Percentiles rank a stretch among this genome's conserved stretches.
These are phyloP conservation scores for Vitis amurensis DNA, from an alignment of 164 flowering plant genomes.

Conservation along the genomic window DNA sequence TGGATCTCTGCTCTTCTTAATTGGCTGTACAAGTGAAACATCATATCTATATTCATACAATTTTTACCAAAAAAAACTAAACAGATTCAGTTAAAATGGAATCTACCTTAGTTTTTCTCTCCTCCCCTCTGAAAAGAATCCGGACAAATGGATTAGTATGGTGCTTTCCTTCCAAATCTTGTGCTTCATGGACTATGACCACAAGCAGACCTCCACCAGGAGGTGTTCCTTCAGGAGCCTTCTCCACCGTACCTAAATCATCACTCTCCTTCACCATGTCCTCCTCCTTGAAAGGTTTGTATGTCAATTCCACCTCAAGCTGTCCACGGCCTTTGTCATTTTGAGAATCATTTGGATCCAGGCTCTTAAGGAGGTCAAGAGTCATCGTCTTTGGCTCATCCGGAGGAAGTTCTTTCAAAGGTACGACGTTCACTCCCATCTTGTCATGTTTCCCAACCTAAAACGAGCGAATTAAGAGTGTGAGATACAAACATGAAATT, in stretches of 20 bases:
- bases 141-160: conserved; percentile 62
- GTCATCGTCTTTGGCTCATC: conserved; percentile 46
- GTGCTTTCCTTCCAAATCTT: conserved; percentile 71
- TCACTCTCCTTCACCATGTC: conserved; percentile 39
- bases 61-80: no score
- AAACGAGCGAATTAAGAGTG: conserved; percentile 2
- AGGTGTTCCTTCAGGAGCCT: conserved; percentile 69
- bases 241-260: conserved; percentile 32
- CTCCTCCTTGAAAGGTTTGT: conserved; percentile 59
- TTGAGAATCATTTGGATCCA: conserved; percentile 50
- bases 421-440: conserved; percentile 57
- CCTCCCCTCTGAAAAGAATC: conserved; percentile 58
- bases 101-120: conserved; percentile 63
- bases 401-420: conserved; percentile 50
- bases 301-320: conserved; percentile 47
- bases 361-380: conserved; percentile 54
- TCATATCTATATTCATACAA: neutral
- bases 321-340: conserved; percentile 68
- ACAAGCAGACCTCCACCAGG: conserved; percentile 62
- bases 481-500: neutral
- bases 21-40: conserved; percentile 24
- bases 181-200: conserved; percentile 58
- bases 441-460: conserved; percentile 66
- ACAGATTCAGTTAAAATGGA: no score
- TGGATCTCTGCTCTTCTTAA: conserved; percentile 69